These are phyloP conservation scores for Globomyces pollinis-pini DNA, from an alignment of 192 early-diverging fungal genomes.

Conservation along the genomic window DNA sequence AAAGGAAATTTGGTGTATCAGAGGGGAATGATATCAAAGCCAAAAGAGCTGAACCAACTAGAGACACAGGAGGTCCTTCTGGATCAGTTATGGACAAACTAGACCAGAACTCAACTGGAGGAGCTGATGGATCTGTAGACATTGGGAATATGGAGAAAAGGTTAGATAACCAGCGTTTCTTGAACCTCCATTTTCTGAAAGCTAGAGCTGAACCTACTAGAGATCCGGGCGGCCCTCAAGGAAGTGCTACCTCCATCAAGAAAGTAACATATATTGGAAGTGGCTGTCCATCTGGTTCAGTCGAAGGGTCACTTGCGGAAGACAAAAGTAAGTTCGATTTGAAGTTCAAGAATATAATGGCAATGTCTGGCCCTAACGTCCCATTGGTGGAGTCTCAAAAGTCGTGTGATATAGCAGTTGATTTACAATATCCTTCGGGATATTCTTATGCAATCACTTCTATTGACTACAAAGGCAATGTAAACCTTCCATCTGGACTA, in stretches of 20 bases:
- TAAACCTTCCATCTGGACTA: not conserved
- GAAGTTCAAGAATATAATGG: constrained; percentile 19
- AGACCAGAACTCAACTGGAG: too few species aligned
- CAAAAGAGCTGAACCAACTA: too few species aligned
- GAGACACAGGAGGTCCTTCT: too few species aligned
- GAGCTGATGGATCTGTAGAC: too few species aligned
- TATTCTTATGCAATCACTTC: constrained; percentile 3
- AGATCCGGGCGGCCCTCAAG: too few species aligned
- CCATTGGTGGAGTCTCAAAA: constrained; percentile 13
- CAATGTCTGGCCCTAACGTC: constrained; percentile 12
- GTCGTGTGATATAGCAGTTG: constrained; percentile 10
- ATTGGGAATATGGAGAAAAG: too few species aligned
- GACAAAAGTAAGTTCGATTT: constrained; percentile 19
- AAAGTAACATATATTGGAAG: not conserved
- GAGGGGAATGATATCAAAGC: too few species aligned
- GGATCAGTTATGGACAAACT: too few species aligned
- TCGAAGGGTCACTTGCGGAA: not conserved
- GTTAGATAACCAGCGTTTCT: too few species aligned
- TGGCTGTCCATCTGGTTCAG: constrained; percentile 8
- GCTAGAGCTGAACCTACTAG: too few species aligned
- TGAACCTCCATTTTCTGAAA: too few species aligned
- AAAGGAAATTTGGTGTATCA: too few species aligned
- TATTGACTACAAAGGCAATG: constrained; percentile 10
- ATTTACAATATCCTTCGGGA: constrained; percentile 1
- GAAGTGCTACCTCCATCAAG: not conserved